Evolutionary conservation across 1,284 basidiomycete genomes (phyloP).

Genomic region (Rhodotorula mucilaginosa): DNA sequence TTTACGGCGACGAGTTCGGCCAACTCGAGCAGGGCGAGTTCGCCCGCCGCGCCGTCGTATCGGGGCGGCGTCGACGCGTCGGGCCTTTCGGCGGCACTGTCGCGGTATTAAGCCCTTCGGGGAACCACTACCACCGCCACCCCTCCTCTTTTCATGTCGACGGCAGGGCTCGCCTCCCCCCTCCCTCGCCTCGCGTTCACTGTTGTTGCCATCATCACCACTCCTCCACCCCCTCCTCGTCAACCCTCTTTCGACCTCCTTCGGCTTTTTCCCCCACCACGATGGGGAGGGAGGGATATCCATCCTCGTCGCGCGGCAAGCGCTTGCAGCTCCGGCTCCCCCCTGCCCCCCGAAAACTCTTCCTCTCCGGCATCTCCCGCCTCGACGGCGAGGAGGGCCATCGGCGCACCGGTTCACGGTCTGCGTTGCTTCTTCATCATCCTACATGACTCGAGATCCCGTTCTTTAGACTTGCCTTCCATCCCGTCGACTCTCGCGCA

Average conservation of each 20-base stretch:
- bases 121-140: no score
- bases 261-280: background rate
- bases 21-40: conserved; percentile 10
- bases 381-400: no score
- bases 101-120: background rate
- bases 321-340: no score
- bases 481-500: no score
- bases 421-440: no score
- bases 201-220: background rate
- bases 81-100: background rate
- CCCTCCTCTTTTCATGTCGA: no score
- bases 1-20: conserved; percentile 8
- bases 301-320: no score
- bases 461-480: no score
- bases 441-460: background rate
- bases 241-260: background rate
- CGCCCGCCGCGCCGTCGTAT: conserved; percentile 2
- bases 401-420: no score
- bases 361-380: no score
- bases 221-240: background rate
- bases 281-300: background rate
- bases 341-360: no score
- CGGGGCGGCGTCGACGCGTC: conserved; percentile 13
- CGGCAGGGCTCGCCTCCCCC: background rate
- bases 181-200: background rate